Base-by-base conservation (phyloP, 2,329 filamentous ascomycete species). In the Colletotrichum sp. region DNA sequence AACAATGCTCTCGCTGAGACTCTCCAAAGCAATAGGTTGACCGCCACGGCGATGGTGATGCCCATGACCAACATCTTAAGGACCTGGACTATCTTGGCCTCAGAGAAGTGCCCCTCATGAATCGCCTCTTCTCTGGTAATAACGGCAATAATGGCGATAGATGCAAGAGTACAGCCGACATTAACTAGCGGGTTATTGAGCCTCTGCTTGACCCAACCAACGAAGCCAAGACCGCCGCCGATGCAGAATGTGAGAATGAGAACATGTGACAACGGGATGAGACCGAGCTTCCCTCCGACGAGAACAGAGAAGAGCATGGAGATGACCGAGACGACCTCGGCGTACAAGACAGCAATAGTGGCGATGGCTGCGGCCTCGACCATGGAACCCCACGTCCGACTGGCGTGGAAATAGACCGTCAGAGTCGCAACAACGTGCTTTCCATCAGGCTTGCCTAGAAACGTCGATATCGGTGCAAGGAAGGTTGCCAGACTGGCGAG, bases 391-490 rank as follows among this genome's bases (percentile, higher is more conserved):
- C 93, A 91, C 21, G 95, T 95, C 74, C 96, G 90, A 7, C 95
- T 95, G 6, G 96, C 96, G 83, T 98, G 96, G 81, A 98, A 99
- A 82, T 98, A 99, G 13, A 98, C 96, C 1, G 95, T 98, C 74
- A 98, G 92, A 3, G 96, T 98, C 36, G 96, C 96, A 68, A 98
- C 95, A 81, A 98, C 93, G 84, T 98, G 96, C 82, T 98, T 98
- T 67, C 95, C 95, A 85, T 98, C 96, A 81, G 96, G 94, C 78
- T 93, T 90, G 13, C 96, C 96, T 18, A 98, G 88, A 72, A 96
- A 91, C 9, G 89, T 86, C 18, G 95, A 93, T 72, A 98, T 89
- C 4, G 90, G 90, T 4, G 93, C 91, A 77, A 95, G 93, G 80
- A 98, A 97, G 0, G 96, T 98, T 43, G 93, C 95, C 84, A 98